phyloP scores from a whole-genome alignment of 192 early-diverging fungal genomes.

The Rhizophagus clarus region DNA sequence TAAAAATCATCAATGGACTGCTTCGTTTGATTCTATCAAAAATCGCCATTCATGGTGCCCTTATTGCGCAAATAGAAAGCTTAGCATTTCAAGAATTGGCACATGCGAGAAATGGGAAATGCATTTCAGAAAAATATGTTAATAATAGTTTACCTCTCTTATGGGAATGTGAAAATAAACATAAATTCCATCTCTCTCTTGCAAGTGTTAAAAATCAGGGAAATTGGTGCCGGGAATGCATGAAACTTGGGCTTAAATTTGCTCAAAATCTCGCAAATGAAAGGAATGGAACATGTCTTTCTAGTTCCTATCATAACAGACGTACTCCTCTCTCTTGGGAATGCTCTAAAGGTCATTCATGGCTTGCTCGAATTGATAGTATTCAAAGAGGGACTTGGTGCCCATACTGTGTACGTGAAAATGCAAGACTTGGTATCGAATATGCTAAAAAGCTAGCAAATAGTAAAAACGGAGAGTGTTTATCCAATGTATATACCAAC shows the following conservation, averaged over 20 bases:
- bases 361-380: conserved; percentile 17
- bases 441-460: too few relatives aligned
- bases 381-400: conserved; percentile 28
- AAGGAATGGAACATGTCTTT: conserved; percentile 2
- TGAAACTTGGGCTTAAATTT: conserved; percentile 18
- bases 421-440: too few relatives aligned
- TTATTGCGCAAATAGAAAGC: conserved; percentile 6
- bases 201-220: conserved; percentile 11
- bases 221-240: conserved; percentile 1
- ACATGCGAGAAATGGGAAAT: neutral
- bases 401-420: neutral
- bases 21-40: neutral
- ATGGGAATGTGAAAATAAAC: conserved; percentile 20
- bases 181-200: conserved; percentile 17
- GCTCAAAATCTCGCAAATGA: conserved; percentile 22
- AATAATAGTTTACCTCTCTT: conserved; percentile 3
- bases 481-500: too few relatives aligned
- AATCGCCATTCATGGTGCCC: conserved; percentile 1
- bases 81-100: conserved; percentile 10
- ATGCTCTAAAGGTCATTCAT: conserved; percentile 18
- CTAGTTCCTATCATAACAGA: conserved; percentile 23
- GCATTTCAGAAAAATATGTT: neutral
- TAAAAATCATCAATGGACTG: conserved; percentile 7
- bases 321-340: conserved; percentile 18
- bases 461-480: too few relatives aligned